Conservation (phyloP, 192 early-diverging fungal species). For the Phycomyces nitens region DNA sequence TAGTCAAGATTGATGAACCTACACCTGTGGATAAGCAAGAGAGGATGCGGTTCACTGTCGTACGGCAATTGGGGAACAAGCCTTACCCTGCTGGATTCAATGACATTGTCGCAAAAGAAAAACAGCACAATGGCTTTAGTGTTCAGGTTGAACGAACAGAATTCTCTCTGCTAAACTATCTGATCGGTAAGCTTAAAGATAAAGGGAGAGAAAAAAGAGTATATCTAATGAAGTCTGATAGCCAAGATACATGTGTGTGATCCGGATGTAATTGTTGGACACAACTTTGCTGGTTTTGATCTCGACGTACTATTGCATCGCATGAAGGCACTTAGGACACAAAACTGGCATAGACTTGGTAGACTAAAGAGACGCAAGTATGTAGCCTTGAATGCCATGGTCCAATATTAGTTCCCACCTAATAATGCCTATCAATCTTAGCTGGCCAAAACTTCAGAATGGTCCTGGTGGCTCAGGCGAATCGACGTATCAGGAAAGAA, state of each 20-base stretch:
- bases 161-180: constrained; percentile 69
- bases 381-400: constrained; percentile 3
- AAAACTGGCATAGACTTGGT: constrained; percentile 87
- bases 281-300: constrained; percentile 96
- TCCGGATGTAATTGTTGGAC: constrained; percentile 93
- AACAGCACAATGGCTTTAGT: constrained; percentile 26
- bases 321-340: constrained; percentile 76
- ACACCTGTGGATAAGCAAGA: constrained; percentile 41
- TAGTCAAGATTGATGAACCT: constrained; percentile 54
- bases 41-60: constrained; percentile 57
- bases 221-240: constrained; percentile 9
- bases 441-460: constrained; percentile 81
- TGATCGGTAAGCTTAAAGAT: constrained; percentile 53
- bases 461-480: constrained; percentile 81
- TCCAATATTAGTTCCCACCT: too few relatives aligned
- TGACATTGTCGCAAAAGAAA: constrained; percentile 44
- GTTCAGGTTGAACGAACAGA: constrained; percentile 71
- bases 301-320: constrained; percentile 91
- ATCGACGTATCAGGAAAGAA: constrained; percentile 70
- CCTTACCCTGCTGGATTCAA: constrained; percentile 83
- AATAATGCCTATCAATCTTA: constrained; percentile 12
- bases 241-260: constrained; percentile 75
- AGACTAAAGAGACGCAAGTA: constrained; percentile 73
- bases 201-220: background rate
- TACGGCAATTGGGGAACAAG: constrained; percentile 69